These are phyloP conservation scores for Croton setiger DNA, from an alignment of 441 rosid species.

Conservation along the genomic window DNA sequence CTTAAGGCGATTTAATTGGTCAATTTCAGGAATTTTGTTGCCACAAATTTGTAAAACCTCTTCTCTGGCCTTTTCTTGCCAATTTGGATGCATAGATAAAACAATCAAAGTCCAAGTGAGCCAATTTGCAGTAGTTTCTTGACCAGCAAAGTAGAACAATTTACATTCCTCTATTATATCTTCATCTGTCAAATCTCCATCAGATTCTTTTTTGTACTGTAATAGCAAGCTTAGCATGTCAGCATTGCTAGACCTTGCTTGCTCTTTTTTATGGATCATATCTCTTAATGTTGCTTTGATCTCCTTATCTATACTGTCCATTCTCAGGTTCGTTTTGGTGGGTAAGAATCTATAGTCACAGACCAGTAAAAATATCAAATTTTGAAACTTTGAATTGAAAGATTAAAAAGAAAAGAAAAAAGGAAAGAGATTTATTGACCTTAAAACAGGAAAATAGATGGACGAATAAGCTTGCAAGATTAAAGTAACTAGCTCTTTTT, in stretches of 20 bases:
- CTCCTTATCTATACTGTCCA: slow-evolving; percentile 17
- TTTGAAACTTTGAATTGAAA: not conserved
- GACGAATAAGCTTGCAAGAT: slow-evolving; percentile 17
- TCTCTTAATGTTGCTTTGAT: slow-evolving; percentile 13
- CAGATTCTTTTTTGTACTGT: slow-evolving; percentile 6
- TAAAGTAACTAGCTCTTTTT: slow-evolving; percentile 19
- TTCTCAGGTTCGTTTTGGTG: slow-evolving; percentile 26
- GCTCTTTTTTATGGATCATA: slow-evolving; percentile 19
- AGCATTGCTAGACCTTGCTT: slow-evolving; percentile 3
- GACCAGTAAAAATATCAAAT: not conserved
- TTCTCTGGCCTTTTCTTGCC: slow-evolving; percentile 53
- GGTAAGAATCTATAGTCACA: slow-evolving; percentile 17
- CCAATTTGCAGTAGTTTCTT: slow-evolving; percentile 39
- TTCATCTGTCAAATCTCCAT: slow-evolving; percentile 25
- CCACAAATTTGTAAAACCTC: slow-evolving; percentile 38
- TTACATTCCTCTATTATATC: slow-evolving; percentile 58
- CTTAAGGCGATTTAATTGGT: slow-evolving; percentile 22
- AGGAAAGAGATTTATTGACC: slow-evolving; percentile 7
- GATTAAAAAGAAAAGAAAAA: not conserved
- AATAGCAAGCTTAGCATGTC: slow-evolving; percentile 28
- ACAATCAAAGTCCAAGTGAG: slow-evolving; percentile 50
- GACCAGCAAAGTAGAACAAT: slow-evolving; percentile 45
- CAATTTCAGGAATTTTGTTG: slow-evolving; percentile 8
- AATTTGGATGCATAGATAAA: slow-evolving; percentile 39
- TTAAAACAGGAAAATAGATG: slow-evolving; percentile 25